Base-by-base conservation (phyloP, 1,284 basidiomycete species). In the Ustilago hordei region DNA sequence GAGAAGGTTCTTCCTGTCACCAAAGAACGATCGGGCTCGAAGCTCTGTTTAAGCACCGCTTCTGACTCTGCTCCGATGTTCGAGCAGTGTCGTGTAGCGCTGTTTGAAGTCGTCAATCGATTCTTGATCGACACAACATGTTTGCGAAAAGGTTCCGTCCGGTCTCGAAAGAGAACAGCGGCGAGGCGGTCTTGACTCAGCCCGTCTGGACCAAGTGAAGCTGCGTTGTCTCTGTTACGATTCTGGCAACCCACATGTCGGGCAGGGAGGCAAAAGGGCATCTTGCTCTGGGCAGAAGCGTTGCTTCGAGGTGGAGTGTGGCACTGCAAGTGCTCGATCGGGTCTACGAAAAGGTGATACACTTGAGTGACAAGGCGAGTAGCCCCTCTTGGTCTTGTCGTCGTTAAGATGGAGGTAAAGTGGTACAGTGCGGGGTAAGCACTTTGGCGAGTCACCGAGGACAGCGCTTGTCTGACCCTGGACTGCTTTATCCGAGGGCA, bases 361-460 rank as follows among this genome's bases (percentile, higher is more conserved):
- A 61, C 34, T 28, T 41, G 7, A 23, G n/a, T 47, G 60, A 61
- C 45, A 28, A 19, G 45, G 54, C 60, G 19, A 45, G 11, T 3
- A 19, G n/a, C 43, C 43, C n/a, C 43, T 36, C 13, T 54, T 32
- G 31, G 5, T 32, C 8, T 19, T 9, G 19, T 55, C 54, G 28
- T 31, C 32, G 52, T n/a, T 15, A 41, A 55, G 12, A 19, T 28
- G 6, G 54, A 28, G 35, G 8, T 6, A 9, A 9, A 38, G 39
- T 11, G 28, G 39, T 47, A 41, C 45, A 39, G n/a, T 62, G 60
- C 60, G 43, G 54, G 60, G 60, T 63, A 63, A 56, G 54, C 50
- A 36, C 19, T 54, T 60, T 50, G 54, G 54, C 54, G 54, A 39
- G 54, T 55, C 54, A 55, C 54, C 54, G 38, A 39, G 35, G 19